These are phyloP conservation scores for Penicillium dipodomyicola DNA, from an alignment of 495 filamentous ascomycete species.

Conservation along the genomic window DNA sequence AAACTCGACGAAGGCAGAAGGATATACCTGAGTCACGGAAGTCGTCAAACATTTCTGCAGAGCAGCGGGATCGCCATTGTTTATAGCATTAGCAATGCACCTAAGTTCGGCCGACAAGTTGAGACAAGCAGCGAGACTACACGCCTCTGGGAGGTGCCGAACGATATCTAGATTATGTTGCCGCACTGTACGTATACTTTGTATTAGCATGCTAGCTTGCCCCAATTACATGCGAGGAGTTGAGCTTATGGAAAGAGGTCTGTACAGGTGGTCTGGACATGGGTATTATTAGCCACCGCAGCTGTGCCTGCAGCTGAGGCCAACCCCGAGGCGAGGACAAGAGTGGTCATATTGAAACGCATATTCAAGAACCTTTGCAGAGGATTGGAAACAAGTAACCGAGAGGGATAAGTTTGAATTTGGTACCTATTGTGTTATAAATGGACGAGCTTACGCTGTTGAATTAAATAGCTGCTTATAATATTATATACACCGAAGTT, in stretches of 20 bases:
- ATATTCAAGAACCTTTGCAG: constrained; percentile 6
- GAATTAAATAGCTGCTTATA: not conserved
- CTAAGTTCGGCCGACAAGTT: constrained; percentile 18
- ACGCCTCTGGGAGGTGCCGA: constrained; percentile 20
- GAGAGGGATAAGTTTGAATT: not conserved
- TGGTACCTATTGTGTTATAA: not conserved
- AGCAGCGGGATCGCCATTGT: constrained; percentile 16
- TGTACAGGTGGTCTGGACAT: not conserved
- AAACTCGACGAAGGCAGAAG: not conserved
- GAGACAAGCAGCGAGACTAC: constrained; percentile 23
- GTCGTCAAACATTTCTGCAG: constrained; percentile 21
- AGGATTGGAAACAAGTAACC: not conserved
- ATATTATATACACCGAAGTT: not conserved
- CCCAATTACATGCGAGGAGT: not conserved
- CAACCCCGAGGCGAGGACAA: constrained; percentile 16
- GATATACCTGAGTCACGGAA: constrained; percentile 20
- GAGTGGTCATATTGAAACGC: constrained; percentile 14
- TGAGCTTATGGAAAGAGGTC: not conserved
- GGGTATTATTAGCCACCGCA: not conserved
- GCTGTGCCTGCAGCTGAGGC: not conserved
- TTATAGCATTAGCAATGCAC: constrained; percentile 23
- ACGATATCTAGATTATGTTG: constrained; percentile 16
- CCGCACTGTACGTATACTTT: constrained; percentile 7
- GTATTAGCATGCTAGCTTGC: not conserved
- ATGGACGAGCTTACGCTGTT: not conserved